phyloP scores from a whole-genome alignment of 2,329 filamentous ascomycete species.

The Penicillium sp. region DNA sequence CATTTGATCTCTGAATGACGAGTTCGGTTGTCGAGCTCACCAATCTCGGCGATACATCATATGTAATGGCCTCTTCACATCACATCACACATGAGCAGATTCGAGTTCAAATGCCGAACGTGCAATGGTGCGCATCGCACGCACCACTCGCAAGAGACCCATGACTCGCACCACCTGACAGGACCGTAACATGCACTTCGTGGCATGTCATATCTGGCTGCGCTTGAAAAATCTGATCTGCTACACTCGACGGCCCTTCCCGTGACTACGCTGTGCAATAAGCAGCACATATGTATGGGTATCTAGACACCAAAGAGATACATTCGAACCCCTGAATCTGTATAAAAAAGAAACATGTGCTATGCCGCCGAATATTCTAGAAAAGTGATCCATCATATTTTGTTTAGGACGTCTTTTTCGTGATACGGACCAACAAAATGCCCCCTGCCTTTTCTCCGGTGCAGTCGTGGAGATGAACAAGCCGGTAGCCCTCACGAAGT shows the following conservation, averaged over 20 bases:
- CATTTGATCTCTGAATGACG: conserved; percentile 6
- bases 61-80: neutral
- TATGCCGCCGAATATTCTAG: neutral
- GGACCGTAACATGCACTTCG: neutral
- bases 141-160: neutral
- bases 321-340: neutral
- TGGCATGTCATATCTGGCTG: neutral
- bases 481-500: conserved; percentile 73
- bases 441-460: conserved; percentile 70
- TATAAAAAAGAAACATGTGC: conserved; percentile 1
- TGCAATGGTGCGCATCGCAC: neutral
- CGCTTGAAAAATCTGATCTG: neutral
- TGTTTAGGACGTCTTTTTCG: conserved; percentile 53
- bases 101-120: neutral
- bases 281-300: neutral
- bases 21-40: neutral
- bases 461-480: conserved; percentile 75
- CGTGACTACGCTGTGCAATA: conserved; percentile 3
- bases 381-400: conserved; percentile 8
- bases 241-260: neutral
- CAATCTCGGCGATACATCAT: neutral
- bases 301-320: neutral
- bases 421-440: conserved; percentile 73
- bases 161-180: neutral
- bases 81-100: neutral